Conservation (phyloP, 1,284 basidiomycete species). For the Singerocomus inundabilis region DNA sequence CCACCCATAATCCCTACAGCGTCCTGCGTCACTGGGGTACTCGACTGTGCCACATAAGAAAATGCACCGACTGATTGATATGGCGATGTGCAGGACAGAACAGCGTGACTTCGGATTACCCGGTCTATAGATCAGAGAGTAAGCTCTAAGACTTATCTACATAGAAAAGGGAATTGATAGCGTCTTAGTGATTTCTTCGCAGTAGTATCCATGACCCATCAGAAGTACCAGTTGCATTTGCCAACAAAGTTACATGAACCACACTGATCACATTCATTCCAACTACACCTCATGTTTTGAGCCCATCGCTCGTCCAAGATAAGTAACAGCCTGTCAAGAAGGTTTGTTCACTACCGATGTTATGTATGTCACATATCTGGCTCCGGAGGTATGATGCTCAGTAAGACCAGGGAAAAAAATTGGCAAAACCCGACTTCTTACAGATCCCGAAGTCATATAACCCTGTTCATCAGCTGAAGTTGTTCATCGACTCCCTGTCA, state of each 20-base stretch:
- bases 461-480: neutral
- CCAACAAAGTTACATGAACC: neutral
- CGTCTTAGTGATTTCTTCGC: neutral
- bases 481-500: constrained; percentile 16
- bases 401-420: constrained; percentile 6
- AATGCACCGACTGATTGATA: neutral
- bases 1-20: too few species aligned
- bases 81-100: neutral
- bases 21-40: too few species aligned
- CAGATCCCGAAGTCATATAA: constrained; percentile 22
- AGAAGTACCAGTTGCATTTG: neutral
- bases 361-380: constrained; percentile 8
- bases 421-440: neutral
- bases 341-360: neutral
- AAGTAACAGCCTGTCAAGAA: constrained; percentile 7
- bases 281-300: constrained; percentile 11
- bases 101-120: neutral
- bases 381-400: neutral
- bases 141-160: neutral
- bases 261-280: neutral
- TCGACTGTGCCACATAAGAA: neutral
- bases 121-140: neutral
- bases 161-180: neutral
- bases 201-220: neutral
- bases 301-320: constrained; percentile 5